Evolutionary conservation across 2,329 filamentous ascomycete species (phyloP).

Genomic region (Talaromyces marneffei): DNA sequence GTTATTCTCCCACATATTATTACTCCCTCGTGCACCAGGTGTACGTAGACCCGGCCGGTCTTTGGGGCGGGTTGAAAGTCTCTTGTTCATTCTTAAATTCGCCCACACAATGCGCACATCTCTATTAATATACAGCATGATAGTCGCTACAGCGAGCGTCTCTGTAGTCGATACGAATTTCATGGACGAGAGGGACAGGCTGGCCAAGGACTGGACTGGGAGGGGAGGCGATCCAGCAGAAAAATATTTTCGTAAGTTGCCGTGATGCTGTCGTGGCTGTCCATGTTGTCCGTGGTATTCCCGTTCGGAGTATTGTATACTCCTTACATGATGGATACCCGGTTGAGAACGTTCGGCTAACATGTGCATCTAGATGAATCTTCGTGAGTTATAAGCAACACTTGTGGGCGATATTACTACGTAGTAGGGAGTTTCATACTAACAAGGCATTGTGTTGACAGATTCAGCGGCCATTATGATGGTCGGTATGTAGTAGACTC

Average conservation of each 20-base stretch:
- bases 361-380: conserved; percentile 37
- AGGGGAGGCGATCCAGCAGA: conserved; percentile 34
- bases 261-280: neutral
- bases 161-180: conserved; percentile 36
- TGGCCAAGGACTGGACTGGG: conserved; percentile 38
- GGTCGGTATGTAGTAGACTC: conserved; percentile 33
- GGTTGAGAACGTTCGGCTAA: conserved; percentile 6
- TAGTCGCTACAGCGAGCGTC: conserved; percentile 1
- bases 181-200: conserved; percentile 36
- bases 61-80: neutral
- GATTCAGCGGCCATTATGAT: conserved; percentile 53
- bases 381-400: conserved; percentile 26
- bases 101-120: neutral
- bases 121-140: conserved; percentile 3
- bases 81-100: neutral
- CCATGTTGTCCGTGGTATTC: neutral
- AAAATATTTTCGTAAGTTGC: conserved; percentile 48
- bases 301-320: neutral
- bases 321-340: neutral
- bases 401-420: neutral
- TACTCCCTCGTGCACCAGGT: neutral
- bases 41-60: neutral
- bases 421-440: neutral
- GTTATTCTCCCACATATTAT: neutral
- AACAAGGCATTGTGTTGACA: conserved; percentile 14